Conservation (phyloP, 2,329 filamentous ascomycete species). For the Diaporthe vaccinii region DNA sequence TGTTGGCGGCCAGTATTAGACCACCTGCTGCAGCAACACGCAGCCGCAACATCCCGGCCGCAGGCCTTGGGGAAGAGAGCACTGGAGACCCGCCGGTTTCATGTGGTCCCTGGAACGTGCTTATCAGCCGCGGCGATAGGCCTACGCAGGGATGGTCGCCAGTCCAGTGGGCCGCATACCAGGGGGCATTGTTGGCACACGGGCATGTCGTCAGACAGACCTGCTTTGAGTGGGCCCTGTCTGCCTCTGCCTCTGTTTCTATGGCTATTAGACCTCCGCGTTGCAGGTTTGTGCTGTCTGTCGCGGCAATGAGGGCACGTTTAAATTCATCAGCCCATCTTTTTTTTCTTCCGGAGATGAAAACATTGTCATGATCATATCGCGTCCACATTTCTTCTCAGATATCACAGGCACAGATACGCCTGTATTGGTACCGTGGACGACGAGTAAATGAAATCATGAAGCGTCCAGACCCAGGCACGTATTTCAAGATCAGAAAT, state of each 20-base stretch:
- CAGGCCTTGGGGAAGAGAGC: neutral
- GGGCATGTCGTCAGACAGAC: slow-evolving; percentile 24
- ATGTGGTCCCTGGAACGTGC: slow-evolving; percentile 20
- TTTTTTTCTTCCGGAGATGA: neutral
- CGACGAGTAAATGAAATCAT: neutral
- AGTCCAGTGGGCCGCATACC: neutral
- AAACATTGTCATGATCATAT: neutral
- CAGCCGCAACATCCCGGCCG: slow-evolving; percentile 12
- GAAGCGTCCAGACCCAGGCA: too few relatives aligned
- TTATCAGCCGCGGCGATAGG: slow-evolving; percentile 21
- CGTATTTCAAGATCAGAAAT: neutral
- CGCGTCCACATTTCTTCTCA: too few relatives aligned
- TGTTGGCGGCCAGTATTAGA: neutral
- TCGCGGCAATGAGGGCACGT: slow-evolving; percentile 4
- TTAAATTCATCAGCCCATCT: neutral
- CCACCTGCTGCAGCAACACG: slow-evolving; percentile 5
- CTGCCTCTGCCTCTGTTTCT: neutral
- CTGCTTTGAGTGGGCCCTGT: neutral
- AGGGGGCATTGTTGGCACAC: neutral
- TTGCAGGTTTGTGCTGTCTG: neutral
- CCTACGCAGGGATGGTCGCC: slow-evolving; percentile 2
- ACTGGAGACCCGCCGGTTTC: slow-evolving; percentile 28
- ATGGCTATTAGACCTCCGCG: neutral
- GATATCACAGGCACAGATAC: neutral
- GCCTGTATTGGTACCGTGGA: neutral